Conservation (phyloP, 2,329 filamentous ascomycete species). For the Balansia obtecta region DNA sequence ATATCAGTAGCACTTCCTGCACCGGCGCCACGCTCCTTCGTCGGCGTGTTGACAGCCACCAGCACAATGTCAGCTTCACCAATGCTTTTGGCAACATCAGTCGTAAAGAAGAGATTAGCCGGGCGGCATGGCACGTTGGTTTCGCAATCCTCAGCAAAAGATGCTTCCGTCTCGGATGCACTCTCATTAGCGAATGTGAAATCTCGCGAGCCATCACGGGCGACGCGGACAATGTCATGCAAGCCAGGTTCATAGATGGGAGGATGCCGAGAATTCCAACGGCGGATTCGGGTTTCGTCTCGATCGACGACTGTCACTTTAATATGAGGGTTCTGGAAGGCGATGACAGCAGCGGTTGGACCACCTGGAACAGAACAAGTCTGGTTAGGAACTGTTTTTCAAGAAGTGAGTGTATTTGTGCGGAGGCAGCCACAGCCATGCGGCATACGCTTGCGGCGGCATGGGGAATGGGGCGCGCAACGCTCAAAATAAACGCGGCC, state of each 20-base stretch:
- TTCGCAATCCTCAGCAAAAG: slow-evolving; percentile 19
- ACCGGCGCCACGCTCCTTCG: slow-evolving; percentile 57
- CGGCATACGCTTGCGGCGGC: too few species aligned
- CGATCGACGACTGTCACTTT: slow-evolving; percentile 64
- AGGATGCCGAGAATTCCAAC: slow-evolving; percentile 61
- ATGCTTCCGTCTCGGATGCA: slow-evolving; percentile 17
- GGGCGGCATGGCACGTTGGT: slow-evolving; percentile 30
- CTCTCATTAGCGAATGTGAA: slow-evolving; percentile 28
- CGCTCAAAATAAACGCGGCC: background rate
- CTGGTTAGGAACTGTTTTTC: background rate
- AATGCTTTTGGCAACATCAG: slow-evolving; percentile 49
- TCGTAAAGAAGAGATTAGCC: slow-evolving; percentile 64
- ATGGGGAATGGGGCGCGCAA: background rate
- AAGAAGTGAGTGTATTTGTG: background rate
- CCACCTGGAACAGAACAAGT: slow-evolving; percentile 37
- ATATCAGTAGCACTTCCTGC: slow-evolving; percentile 62
- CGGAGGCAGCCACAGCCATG: background rate
- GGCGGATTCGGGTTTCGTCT: slow-evolving; percentile 50
- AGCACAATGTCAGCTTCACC: slow-evolving; percentile 60
- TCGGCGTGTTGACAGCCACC: slow-evolving; percentile 69
- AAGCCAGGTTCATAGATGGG: slow-evolving; percentile 69
- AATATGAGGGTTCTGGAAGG: slow-evolving; percentile 58
- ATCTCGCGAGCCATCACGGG: slow-evolving; percentile 43
- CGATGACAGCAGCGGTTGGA: slow-evolving; percentile 63
- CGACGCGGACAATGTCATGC: slow-evolving; percentile 51